Evolutionary conservation across 495 filamentous ascomycete species (phyloP).

Genomic region (Articulospora tetracladia): DNA sequence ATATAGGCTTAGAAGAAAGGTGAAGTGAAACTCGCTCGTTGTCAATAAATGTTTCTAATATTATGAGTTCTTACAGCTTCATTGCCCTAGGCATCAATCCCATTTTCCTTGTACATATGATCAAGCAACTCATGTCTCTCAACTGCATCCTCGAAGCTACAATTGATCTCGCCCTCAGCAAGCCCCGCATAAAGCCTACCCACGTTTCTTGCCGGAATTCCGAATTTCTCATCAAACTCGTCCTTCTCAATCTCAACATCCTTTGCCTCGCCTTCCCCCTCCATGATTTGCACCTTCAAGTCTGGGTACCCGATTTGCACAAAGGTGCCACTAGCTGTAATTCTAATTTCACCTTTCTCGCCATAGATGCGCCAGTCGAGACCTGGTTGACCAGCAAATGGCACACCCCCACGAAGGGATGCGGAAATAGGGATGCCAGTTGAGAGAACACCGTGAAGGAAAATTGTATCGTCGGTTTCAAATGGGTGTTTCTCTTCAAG

Average conservation of each 20-base stretch:
- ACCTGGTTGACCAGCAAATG: conserved; percentile 42
- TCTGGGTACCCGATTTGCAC: conserved; percentile 34
- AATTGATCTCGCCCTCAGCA: conserved; percentile 31
- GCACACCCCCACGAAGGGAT: conserved; percentile 43
- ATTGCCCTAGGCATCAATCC: neutral
- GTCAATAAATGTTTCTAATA: too few relatives aligned
- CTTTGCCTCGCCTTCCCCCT: conserved; percentile 33
- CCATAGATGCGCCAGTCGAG: conserved; percentile 53
- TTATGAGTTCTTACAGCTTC: too few relatives aligned
- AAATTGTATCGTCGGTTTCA: conserved; percentile 44
- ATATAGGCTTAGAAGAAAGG: too few relatives aligned
- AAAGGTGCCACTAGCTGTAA: conserved; percentile 33
- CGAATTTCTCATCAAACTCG: conserved; percentile 29
- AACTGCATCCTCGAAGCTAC: conserved; percentile 39
- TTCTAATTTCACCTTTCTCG: conserved; percentile 49
- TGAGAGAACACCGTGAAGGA: conserved; percentile 39
- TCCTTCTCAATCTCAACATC: conserved; percentile 39
- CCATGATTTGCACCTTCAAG: conserved; percentile 38
- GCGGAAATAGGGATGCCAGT: conserved; percentile 39
- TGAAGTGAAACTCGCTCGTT: too few relatives aligned
- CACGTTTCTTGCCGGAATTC: conserved; percentile 34
- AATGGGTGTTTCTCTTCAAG: conserved; percentile 30
- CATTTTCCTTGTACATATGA: conserved; percentile 20
- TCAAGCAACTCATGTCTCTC: conserved; percentile 35
- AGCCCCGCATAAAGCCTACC: conserved; percentile 47